These are phyloP conservation scores for Camelina hispida DNA, from an alignment of 345 rosid species.

Conservation along the genomic window DNA sequence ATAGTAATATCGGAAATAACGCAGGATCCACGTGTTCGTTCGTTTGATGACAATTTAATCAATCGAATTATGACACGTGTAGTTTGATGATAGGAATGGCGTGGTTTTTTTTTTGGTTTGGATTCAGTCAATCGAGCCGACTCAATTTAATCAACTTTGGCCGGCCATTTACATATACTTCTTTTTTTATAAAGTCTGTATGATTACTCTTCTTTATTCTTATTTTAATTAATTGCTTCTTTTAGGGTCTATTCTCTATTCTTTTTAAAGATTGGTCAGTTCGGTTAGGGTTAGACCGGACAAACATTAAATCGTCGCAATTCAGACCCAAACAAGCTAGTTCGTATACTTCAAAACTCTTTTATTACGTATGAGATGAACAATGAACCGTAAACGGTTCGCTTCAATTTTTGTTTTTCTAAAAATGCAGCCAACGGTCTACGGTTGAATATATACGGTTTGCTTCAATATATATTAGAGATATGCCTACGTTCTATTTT, in stretches of 20 bases:
- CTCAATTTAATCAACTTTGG: conserved; percentile 35
- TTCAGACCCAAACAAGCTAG: not conserved
- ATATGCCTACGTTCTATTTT: not conserved
- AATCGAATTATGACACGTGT: conserved; percentile 19
- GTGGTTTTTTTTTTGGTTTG: not conserved
- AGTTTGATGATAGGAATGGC: conserved; percentile 21
- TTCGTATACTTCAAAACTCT: not conserved
- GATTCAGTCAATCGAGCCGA: conserved; percentile 35
- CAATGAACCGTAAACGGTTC: not conserved
- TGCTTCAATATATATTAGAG: too few relatives aligned
- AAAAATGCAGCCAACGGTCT: not conserved
- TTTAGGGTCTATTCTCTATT: conserved; percentile 5
- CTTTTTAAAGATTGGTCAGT: not conserved
- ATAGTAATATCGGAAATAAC: not conserved
- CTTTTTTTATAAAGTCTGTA: not conserved
- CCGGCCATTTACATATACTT: conserved; percentile 12
- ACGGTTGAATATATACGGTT: not conserved
- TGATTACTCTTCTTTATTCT: not conserved
- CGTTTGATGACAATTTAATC: not conserved
- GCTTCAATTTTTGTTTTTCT: not conserved
- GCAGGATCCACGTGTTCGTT: conserved; percentile 24
- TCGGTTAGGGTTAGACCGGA: too few relatives aligned
- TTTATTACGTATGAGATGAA: not conserved
- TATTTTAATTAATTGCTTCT: conserved; percentile 13
- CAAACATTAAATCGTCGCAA: too few relatives aligned